Evolutionary conservation across 1,139 yeast genomes (phyloP), one percentile per base, ranked within the genome.

Genomic region (Petasospora fabianii): DNA sequence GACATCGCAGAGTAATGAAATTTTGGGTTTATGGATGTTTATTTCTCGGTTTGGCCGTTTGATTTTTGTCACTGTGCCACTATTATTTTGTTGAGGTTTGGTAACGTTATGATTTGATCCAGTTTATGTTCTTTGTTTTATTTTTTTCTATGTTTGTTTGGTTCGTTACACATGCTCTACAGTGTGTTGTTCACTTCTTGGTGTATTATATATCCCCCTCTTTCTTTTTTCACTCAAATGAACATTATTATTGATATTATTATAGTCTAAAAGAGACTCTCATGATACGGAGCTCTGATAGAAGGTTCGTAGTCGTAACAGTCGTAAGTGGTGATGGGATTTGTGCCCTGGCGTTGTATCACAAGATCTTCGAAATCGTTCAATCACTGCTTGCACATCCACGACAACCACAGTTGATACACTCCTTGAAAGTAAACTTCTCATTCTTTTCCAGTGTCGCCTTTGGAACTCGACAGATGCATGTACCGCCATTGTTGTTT

Each of bases 301-400:
- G n/a, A n/a, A n/a, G n/a, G n/a, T n/a, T n/a, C n/a, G n/a, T 22
- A 22, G 12, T 22, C 26, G 12, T 22, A 22, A 22, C 26, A 10
- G 26, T 22, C 26, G 12, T 22, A 6, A 22, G n/a, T n/a, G n/a
- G n/a, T n/a, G n/a, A n/a, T n/a, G n/a, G n/a, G n/a, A n/a, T n/a
- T n/a, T n/a, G n/a, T n/a, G n/a, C n/a, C n/a, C n/a, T n/a, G n/a
- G n/a, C n/a, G n/a, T n/a, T n/a, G n/a, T n/a, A n/a, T n/a, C n/a
- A n/a, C n/a, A n/a, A n/a, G n/a, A n/a, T n/a, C n/a, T n/a, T 20
- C 22, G 9, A 20, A 5, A 17, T n/a, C 9, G 11, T 10, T 58
- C 44, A 84, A 56, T 84, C 95, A n/a, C 80, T 72, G 51, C 92
- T 82, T 2, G 95, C 78, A 59, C 97, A 88, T 3, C 96, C 96